Evolutionary conservation across 2,329 filamentous ascomycete species (phyloP).

Genomic region (Colletotrichum liriopes): DNA sequence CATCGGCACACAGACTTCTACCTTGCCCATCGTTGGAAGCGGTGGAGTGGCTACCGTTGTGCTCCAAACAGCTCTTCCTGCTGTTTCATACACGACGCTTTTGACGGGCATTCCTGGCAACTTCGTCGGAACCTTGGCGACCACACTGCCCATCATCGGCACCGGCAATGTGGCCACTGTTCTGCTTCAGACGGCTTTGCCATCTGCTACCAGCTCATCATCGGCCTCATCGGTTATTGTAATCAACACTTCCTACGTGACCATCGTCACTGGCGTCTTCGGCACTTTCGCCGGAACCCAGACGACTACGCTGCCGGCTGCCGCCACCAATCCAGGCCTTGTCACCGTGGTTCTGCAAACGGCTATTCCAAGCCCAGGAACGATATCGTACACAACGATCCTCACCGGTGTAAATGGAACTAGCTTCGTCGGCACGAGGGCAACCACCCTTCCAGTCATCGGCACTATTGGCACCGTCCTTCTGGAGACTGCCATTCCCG

Average conservation of each 20-base stretch:
- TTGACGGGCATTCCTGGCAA: constrained; percentile 2
- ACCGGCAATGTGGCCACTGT: constrained; percentile 13
- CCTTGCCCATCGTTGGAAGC: not conserved
- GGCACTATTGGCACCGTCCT: constrained; percentile 23
- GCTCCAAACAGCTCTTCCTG: not conserved
- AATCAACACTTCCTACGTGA: constrained; percentile 21
- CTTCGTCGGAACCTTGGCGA: constrained; percentile 8
- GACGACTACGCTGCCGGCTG: constrained; percentile 26
- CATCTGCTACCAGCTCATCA: not conserved
- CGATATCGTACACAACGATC: constrained; percentile 17
- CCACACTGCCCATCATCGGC: constrained; percentile 7
- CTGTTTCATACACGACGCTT: not conserved
- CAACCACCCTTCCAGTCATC: not conserved
- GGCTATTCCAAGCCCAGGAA: constrained; percentile 15
- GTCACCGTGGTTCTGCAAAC: constrained; percentile 33
- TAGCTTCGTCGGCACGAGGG: constrained; percentile 13
- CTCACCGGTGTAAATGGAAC: constrained; percentile 17
- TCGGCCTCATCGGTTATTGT: not conserved
- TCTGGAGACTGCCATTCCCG: constrained; percentile 18
- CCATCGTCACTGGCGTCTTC: constrained; percentile 23
- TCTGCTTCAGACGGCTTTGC: constrained; percentile 14
- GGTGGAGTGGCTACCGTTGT: not conserved
- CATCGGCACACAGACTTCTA: constrained; percentile 5
- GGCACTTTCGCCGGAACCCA: constrained; percentile 27
- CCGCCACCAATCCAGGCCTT: constrained; percentile 17